Base-by-base conservation (phyloP, 495 filamentous ascomycete genomes). In the Penicillium samsonianum region DNA sequence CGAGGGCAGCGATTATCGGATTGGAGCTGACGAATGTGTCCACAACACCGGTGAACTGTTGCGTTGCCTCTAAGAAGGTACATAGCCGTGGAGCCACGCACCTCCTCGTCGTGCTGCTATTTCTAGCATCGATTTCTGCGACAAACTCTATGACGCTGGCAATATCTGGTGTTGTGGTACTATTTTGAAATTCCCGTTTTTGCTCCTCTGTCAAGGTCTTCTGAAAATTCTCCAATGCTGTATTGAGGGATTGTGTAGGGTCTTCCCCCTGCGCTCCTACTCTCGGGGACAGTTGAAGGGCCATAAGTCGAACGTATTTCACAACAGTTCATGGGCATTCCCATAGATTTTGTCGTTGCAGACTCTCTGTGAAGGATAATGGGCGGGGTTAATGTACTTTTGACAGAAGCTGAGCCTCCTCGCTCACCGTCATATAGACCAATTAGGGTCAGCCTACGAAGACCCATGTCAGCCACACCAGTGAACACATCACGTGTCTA, bases 21-120 rank as follows among this genome's bases (percentile, higher is more conserved):
- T 70, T 50, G 3, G 68, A 70, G 52, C 66, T 69, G 26, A 72
- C 60, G 45, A 70, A 73, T 14, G 65, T 67, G n/a, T 67, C 63
- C 41, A 73, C 58, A 44, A 70, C 59, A n/a, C 53, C 44, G 37
- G 58, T 60, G 46, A 73, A 74, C 49, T 69, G 63, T 41, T 68
- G 69, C 14, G 62, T 62, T 43, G 63, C 66, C 26, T 67, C 55
- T 14, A 73, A 58, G 42, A 73, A 67, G 14, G 58, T 64, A 55
- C 54, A 69, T 28, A 67, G 44, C 17, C 69, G 65, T 49, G 63
- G 59, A 9, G 60, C 69, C 20, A 73, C 56, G 49, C 68, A 57
- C 56, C 58, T 57, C 56, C 58, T 57, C n/a, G 41, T 55, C 23
- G 43, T 62, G 35, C 45, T 67, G 11, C 38, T 60, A 42, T 70